phyloP scores from a whole-genome alignment of 805 yeast genomes.

The Candida broadrunensis region DNA sequence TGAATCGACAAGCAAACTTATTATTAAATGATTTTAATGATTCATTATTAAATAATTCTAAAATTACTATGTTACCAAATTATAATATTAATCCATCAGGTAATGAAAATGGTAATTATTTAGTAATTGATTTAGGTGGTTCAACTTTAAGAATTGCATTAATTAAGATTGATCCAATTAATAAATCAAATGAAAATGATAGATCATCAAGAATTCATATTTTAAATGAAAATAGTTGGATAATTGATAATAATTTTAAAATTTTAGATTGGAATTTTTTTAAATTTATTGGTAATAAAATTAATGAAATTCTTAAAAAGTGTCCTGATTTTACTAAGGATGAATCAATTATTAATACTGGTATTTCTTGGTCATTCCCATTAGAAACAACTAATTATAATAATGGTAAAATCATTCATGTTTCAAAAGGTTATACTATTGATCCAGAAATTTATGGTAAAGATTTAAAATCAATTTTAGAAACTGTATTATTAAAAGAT shows the following conservation, averaged over 20 bases:
- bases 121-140: slow-evolving; percentile 57
- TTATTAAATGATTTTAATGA: slow-evolving; percentile 25
- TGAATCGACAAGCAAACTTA: slow-evolving; percentile 14
- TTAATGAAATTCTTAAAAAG: slow-evolving; percentile 20
- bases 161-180: slow-evolving; percentile 24
- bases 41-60: slow-evolving; percentile 22
- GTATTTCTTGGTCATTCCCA: slow-evolving; percentile 61
- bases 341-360: slow-evolving; percentile 29
- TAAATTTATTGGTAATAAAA: slow-evolving; percentile 35
- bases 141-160: slow-evolving; percentile 48
- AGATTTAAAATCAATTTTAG: slow-evolving; percentile 43
- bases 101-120: slow-evolving; percentile 32
- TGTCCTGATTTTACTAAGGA: slow-evolving; percentile 10
- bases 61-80: slow-evolving; percentile 39
- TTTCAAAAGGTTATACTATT: slow-evolving; percentile 62
- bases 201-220: slow-evolving; percentile 22
- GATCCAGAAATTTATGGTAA: slow-evolving; percentile 37
- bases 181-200: slow-evolving; percentile 2
- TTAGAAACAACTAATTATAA: slow-evolving; percentile 39
- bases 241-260: slow-evolving; percentile 36
- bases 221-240: slow-evolving; percentile 35
- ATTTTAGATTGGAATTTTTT: slow-evolving; percentile 42
- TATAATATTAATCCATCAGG: slow-evolving; percentile 38
- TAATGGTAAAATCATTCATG: slow-evolving; percentile 45
- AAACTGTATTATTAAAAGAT: slow-evolving; percentile 21